phyloP scores from a whole-genome alignment of 805 yeast species.

The Ogataea pini region DNA sequence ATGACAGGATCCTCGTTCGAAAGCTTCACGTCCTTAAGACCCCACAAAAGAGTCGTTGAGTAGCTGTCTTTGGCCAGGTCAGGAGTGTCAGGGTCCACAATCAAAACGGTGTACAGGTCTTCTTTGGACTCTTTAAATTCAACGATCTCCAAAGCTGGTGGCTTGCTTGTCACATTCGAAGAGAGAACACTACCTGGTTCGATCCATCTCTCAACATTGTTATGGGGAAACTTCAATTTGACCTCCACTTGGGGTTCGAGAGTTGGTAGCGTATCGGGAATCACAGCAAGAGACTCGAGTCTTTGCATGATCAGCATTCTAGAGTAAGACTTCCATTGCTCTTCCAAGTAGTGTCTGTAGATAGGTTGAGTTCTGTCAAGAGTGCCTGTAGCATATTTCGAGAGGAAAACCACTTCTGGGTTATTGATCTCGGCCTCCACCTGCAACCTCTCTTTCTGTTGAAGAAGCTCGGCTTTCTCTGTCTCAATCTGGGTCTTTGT shows the following conservation, averaged over 20 bases:
- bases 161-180: constrained; percentile 67
- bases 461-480: constrained; percentile 21
- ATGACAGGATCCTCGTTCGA: constrained; percentile 59
- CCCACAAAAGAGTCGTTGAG: constrained; percentile 75
- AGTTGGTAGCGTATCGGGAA: constrained; percentile 94
- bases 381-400: constrained; percentile 45
- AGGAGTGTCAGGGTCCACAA: constrained; percentile 93
- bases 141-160: constrained; percentile 76
- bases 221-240: constrained; percentile 71
- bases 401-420: constrained; percentile 83
- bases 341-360: constrained; percentile 66
- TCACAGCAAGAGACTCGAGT: constrained; percentile 76
- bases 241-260: constrained; percentile 79
- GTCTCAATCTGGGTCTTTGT: constrained; percentile 23
- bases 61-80: constrained; percentile 68
- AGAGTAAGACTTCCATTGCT: constrained; percentile 71
- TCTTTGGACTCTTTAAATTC: constrained; percentile 59
- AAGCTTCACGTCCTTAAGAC: constrained; percentile 65
- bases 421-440: constrained; percentile 70
- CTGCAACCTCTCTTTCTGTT: constrained; percentile 36
- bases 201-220: constrained; percentile 64
- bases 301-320: constrained; percentile 89
- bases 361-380: constrained; percentile 76
- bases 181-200: constrained; percentile 79
- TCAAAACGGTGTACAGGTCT: constrained; percentile 69